These are phyloP conservation scores for Nemophila menziesii DNA, from an alignment of 257 asterid genomes.

Conservation along the genomic window DNA sequence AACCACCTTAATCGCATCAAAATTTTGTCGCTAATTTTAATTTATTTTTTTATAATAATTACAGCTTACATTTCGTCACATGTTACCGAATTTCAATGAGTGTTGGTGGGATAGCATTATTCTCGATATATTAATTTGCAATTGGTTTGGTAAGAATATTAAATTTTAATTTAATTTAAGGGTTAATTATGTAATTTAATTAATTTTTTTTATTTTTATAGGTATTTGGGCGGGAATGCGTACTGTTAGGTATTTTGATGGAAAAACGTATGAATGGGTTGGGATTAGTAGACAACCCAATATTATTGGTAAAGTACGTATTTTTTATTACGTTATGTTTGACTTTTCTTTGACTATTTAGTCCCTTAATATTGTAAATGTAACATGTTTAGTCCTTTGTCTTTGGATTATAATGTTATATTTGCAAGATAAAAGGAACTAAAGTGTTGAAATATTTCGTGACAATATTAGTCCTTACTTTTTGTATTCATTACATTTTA, in stretches of 20 bases:
- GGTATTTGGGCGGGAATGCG: conserved; percentile 99
- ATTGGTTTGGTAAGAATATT: conserved; percentile 75
- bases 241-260: conserved; percentile 85
- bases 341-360: too few species aligned
- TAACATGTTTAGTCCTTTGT: too few species aligned
- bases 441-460: too few species aligned
- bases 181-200: neutral
- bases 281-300: conserved; percentile 96
- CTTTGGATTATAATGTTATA: too few species aligned
- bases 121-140: conserved; percentile 91
- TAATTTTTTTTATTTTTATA: conserved; percentile 15
- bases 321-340: neutral
- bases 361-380: too few species aligned
- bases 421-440: too few species aligned
- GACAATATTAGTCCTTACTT: too few species aligned
- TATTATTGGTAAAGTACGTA: conserved; percentile 81
- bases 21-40: neutral
- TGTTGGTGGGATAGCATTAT: conserved; percentile 99
- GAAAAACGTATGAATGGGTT: conserved; percentile 94
- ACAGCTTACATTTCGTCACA: conserved; percentile 98
- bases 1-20: neutral
- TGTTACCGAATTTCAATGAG: conserved; percentile 93
- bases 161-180: neutral
- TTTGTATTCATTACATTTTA: too few species aligned
- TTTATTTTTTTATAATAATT: neutral